These are phyloP conservation scores for Noccaea caerulescens DNA, from an alignment of 345 rosid genomes.

Conservation along the genomic window DNA sequence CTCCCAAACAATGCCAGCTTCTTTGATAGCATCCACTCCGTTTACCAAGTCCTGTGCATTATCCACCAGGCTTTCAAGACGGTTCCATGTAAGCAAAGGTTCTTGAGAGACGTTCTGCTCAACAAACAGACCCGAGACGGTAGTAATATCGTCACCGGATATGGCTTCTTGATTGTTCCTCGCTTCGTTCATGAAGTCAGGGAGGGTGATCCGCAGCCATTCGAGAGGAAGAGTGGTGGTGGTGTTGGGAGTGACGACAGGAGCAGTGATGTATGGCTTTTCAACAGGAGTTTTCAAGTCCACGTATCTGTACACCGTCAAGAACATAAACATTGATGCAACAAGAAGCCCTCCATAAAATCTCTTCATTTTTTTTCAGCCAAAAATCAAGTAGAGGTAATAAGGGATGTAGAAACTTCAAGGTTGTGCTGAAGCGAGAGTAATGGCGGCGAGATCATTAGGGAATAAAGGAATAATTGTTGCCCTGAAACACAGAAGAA, in stretches of 20 bases:
- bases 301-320: slow-evolving; percentile 70
- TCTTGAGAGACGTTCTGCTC: slow-evolving; percentile 62
- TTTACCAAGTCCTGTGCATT: slow-evolving; percentile 67
- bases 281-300: slow-evolving; percentile 65
- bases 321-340: slow-evolving; percentile 71
- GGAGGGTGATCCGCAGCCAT: slow-evolving; percentile 63
- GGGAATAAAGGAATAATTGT: no score
- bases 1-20: slow-evolving; percentile 87
- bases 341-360: slow-evolving; percentile 73
- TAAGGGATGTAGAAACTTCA: slow-evolving; percentile 30
- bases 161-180: slow-evolving; percentile 63
- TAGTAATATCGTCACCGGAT: slow-evolving; percentile 51
- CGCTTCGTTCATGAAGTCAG: slow-evolving; percentile 60
- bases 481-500: no score
- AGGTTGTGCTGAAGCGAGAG: background rate
- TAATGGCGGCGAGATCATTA: slow-evolving; percentile 12
- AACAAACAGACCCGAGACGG: slow-evolving; percentile 57
- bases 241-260: slow-evolving; percentile 53
- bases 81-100: slow-evolving; percentile 81
- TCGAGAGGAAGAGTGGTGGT: slow-evolving; percentile 64
- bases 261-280: slow-evolving; percentile 53
- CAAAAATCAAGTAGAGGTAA: slow-evolving; percentile 21
- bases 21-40: slow-evolving; percentile 88
- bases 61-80: slow-evolving; percentile 61
- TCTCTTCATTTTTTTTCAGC: slow-evolving; percentile 71